Evolutionary conservation across 1,139 yeast genomes (phyloP).

Genomic region (Pichia sp.): DNA sequence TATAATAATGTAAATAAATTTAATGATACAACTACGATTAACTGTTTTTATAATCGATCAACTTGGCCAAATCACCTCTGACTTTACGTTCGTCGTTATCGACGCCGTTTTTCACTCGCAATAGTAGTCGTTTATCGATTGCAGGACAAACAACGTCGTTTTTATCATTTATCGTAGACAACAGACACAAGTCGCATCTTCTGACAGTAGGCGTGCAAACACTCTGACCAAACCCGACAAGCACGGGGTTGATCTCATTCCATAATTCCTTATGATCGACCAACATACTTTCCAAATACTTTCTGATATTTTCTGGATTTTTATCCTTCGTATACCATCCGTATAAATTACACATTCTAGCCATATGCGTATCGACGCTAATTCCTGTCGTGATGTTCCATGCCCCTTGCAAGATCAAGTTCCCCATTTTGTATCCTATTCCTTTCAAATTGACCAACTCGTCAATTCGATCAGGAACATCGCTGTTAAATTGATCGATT

Average conservation of each 20-base stretch:
- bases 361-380: conserved; percentile 94
- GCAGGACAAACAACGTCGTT: conserved; percentile 44
- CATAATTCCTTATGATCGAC: conserved; percentile 59
- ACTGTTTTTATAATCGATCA: conserved; percentile 21
- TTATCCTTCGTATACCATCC: conserved; percentile 61
- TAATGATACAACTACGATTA: too few relatives aligned
- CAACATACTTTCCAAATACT: conserved; percentile 69
- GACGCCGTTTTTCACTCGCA: conserved; percentile 31
- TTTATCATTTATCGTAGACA: conserved; percentile 37
- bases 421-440: conserved; percentile 97
- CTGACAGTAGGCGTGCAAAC: conserved; percentile 73
- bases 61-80: conserved; percentile 28
- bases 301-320: conserved; percentile 77
- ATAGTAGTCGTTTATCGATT: conserved; percentile 44
- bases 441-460: conserved; percentile 79
- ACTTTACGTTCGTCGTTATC: conserved; percentile 16
- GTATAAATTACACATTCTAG: conserved; percentile 79
- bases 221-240: conserved; percentile 94
- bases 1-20: too few relatives aligned
- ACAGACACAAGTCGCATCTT: conserved; percentile 72
- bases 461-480: conserved; percentile 66
- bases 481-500: conserved; percentile 52
- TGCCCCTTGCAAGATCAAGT: conserved; percentile 73
- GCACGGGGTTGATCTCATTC: conserved; percentile 79
- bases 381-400: conserved; percentile 79